Conservation (phyloP, 257 asterid genomes). For the Petunia secreta region DNA sequence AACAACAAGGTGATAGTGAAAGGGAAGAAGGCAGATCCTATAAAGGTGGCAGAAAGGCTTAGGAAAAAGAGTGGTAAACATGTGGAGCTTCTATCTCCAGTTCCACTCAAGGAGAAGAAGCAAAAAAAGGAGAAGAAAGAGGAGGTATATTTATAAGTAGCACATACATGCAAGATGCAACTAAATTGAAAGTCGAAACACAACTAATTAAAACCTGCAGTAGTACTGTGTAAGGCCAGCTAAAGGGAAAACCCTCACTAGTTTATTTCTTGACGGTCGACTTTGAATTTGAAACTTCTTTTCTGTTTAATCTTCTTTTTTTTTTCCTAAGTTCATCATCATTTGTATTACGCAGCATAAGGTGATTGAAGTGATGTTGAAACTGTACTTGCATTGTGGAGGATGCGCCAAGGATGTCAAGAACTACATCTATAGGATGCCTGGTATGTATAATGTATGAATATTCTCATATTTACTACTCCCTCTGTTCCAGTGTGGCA, state of each 20-base stretch:
- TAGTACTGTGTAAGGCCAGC: too few relatives aligned
- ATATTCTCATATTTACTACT: too few relatives aligned
- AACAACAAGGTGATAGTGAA: slow-evolving; percentile 53
- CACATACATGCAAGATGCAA: too few relatives aligned
- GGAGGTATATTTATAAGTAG: slow-evolving; percentile 29
- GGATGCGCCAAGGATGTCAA: slow-evolving; percentile 67
- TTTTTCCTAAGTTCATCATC: neutral
- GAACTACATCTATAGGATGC: slow-evolving; percentile 53
- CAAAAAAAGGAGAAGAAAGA: slow-evolving; percentile 40
- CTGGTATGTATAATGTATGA: slow-evolving; percentile 39
- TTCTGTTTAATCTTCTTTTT: neutral
- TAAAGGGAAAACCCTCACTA: too few relatives aligned
- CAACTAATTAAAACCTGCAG: too few relatives aligned
- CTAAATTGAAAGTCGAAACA: too few relatives aligned
- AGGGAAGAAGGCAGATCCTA: slow-evolving; percentile 60
- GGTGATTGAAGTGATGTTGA: slow-evolving; percentile 55
- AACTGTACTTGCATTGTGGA: slow-evolving; percentile 60
- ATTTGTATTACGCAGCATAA: slow-evolving; percentile 32
- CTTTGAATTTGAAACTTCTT: neutral
- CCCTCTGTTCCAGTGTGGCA: too few relatives aligned
- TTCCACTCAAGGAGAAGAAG: slow-evolving; percentile 33
- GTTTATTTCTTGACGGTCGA: too few relatives aligned
- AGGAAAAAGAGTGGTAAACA: slow-evolving; percentile 64
- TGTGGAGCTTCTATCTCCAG: slow-evolving; percentile 57
- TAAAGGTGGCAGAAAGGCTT: slow-evolving; percentile 53